Conservation (phyloP, 164 flowering plant genomes). For the Euptelea pleiosperma region DNA sequence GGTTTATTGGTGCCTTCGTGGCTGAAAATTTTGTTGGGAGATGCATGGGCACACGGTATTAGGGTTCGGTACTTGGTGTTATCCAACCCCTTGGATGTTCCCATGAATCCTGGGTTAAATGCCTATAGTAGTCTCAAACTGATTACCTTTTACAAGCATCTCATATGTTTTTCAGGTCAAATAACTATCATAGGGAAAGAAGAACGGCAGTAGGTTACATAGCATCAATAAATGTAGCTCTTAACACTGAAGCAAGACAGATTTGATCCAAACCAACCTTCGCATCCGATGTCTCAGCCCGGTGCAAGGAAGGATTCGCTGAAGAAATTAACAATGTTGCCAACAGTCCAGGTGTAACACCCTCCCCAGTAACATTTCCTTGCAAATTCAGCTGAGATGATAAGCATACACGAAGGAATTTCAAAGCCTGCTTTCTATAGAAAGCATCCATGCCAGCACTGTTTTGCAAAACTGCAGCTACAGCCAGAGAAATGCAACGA, state of each 20-base stretch:
- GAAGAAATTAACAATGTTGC: conserved; percentile 61
- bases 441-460: conserved; percentile 60
- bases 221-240: not conserved
- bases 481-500: conserved; percentile 91
- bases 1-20: too few relatives aligned
- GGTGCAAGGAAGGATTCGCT: conserved; percentile 62
- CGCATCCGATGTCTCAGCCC: conserved; percentile 64
- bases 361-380: conserved; percentile 64
- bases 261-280: conserved; percentile 50
- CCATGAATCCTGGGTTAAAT: too few relatives aligned
- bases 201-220: not conserved
- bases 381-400: conserved; percentile 88
- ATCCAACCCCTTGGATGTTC: too few relatives aligned
- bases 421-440: conserved; percentile 87
- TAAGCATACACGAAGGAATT: conserved; percentile 85
- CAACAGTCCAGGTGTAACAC: conserved; percentile 52
- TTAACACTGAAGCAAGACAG: not conserved
- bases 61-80: too few relatives aligned
- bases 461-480: conserved; percentile 71
- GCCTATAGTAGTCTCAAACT: too few relatives aligned
- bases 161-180: too few relatives aligned
- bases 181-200: not conserved
- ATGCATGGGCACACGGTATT: too few relatives aligned
- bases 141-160: too few relatives aligned
- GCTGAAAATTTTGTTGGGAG: too few relatives aligned